Conservation (phyloP, 495 filamentous ascomycete species). For the Penicillium lagena region DNA sequence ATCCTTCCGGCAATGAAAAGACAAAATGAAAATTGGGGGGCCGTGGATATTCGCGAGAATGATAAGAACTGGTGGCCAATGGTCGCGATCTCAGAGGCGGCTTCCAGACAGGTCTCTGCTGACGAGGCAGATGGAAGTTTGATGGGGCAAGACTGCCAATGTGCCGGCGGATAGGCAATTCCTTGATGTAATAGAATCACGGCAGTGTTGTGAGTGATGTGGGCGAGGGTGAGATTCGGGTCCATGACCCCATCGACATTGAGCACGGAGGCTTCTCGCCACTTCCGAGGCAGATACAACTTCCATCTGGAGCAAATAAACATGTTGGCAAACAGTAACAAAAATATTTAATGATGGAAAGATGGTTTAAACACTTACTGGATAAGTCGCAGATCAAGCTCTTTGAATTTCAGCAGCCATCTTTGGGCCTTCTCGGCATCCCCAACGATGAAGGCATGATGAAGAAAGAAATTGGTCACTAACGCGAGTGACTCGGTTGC, state of each 20-base stretch:
- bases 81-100: conserved; percentile 15
- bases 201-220: conserved; percentile 19
- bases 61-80: conserved; percentile 14
- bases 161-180: conserved; percentile 15
- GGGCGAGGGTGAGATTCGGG: conserved; percentile 18
- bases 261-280: conserved; percentile 1
- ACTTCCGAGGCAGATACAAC: conserved; percentile 13
- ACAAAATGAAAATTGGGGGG: conserved; percentile 20
- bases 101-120: conserved; percentile 17
- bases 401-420: conserved; percentile 5
- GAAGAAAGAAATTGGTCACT: conserved; percentile 14
- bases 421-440: conserved; percentile 6
- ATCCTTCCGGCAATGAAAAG: conserved; percentile 24
- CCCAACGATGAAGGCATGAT: conserved; percentile 6
- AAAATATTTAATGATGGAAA: no score
- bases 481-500: conserved; percentile 13
- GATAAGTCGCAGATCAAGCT: no score
- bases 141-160: conserved; percentile 11
- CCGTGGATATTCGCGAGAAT: conserved; percentile 11
- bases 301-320: neutral
- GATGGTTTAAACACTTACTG: no score
- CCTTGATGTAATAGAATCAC: conserved; percentile 19
- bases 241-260: conserved; percentile 15
- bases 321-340: no score
- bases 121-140: conserved; percentile 11